These are phyloP conservation scores for Ophiorrhiza pumila DNA, from an alignment of 257 asterid genomes.

Conservation along the genomic window DNA sequence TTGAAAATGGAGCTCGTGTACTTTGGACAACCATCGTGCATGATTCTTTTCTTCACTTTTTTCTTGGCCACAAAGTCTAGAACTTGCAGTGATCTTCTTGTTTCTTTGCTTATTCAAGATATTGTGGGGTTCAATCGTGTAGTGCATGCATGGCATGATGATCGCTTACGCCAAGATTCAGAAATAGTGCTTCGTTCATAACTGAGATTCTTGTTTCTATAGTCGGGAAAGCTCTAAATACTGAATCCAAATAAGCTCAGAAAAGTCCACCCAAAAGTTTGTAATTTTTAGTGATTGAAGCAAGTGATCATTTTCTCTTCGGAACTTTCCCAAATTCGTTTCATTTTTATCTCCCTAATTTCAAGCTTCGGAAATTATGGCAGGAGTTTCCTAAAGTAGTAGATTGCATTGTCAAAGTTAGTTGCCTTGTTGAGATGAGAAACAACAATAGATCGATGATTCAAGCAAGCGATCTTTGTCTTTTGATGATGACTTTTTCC, in stretches of 20 bases:
- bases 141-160: not conserved
- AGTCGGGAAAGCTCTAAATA: conserved; percentile 12
- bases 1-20: not conserved
- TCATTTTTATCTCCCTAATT: conserved; percentile 18
- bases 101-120: conserved; percentile 4
- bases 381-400: not conserved
- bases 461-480: conserved; percentile 2
- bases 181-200: no score
- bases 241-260: conserved; percentile 11
- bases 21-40: not conserved
- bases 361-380: conserved; percentile 15
- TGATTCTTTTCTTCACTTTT: not conserved
- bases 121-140: conserved; percentile 6
- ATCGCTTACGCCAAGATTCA: not conserved
- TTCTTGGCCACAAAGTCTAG: conserved; percentile 1
- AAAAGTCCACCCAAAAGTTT: not conserved
- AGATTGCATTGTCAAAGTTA: not conserved
- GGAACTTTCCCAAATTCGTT: conserved; percentile 20
- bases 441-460: not conserved
- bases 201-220: conserved; percentile 16
- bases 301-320: conserved; percentile 18
- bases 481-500: conserved; percentile 10
- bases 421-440: not conserved
- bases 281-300: conserved; percentile 16
- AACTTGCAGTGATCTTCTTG: conserved; percentile 8